Evolutionary conservation across 2,329 filamentous ascomycete species (phyloP), one percentile per base, ranked within the genome.

Genomic region (Diaporthe nobilis): DNA sequence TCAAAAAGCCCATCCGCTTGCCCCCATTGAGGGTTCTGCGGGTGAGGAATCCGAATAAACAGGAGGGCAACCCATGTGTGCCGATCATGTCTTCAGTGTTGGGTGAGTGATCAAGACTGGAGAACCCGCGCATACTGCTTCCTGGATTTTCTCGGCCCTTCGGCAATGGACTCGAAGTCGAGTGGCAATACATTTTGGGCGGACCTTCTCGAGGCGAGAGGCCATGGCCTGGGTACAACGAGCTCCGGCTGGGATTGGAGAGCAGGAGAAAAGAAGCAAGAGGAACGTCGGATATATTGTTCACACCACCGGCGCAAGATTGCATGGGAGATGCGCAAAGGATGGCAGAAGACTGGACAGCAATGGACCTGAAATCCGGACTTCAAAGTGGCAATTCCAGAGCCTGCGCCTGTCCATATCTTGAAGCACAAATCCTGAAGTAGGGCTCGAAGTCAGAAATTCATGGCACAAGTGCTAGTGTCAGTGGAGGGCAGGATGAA

Each of bases 11-110:
- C 39, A 90, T 91, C 63, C 89, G 89, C 61, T 86, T 93, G 2
- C 89, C 90, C 76, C 90, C 91, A 2, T 83, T 92, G 76, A 87
- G 88, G 81, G 81, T 81, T 49, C 86, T 92, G 72, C 89, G 89
- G 77, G 89, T 92, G 77, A 86, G 87, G 80, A 84, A 88, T 76
- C 87, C 89, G 28, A 90, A 89, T 82, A 85, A 85, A 76, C 80
- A 84, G 78, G 82, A 85, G 71, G 84, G 87, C 77, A 89, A 89
- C 79, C 89, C 89, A 8, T 92, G 90, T 80, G 82, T 91, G 68
- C 81, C 83, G 63, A 85, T 90, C 82, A 92, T 92, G 90, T 87
- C 88, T 31, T 87, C 87, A 22, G 89, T 92, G 25, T 86, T 92
- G 49, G 86, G 89, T 91, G 85, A 67, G 85, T 83, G n/a, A 78